Evolutionary conservation across 2,329 filamentous ascomycete species (phyloP).

Genomic region (Cryphonectria naterciae): DNA sequence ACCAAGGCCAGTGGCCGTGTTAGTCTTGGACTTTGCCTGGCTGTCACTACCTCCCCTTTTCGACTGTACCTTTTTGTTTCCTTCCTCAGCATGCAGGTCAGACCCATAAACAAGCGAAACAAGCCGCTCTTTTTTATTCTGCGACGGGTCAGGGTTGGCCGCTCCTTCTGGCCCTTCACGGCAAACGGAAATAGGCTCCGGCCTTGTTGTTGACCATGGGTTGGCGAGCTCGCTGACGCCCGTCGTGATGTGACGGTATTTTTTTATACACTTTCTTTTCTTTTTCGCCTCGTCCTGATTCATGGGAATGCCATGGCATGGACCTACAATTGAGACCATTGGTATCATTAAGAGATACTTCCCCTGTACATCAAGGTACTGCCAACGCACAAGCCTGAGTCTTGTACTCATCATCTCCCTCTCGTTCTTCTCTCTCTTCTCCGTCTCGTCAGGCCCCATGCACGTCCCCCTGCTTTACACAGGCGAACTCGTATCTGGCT

Average conservation of each 20-base stretch:
- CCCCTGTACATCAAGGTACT: conserved; percentile 10
- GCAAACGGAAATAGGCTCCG: conserved; percentile 17
- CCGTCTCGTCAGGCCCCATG: background rate
- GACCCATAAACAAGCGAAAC: conserved; percentile 20
- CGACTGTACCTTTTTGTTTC: background rate
- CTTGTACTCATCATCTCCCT: conserved; percentile 20
- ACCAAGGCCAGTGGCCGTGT: background rate
- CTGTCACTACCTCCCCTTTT: conserved; percentile 3
- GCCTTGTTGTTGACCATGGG: conserved; percentile 9
- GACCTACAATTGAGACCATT: conserved; percentile 18
- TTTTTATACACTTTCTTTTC: background rate
- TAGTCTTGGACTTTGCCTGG: background rate
- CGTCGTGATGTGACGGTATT: conserved; percentile 2
- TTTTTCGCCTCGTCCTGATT: background rate
- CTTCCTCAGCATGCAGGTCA: background rate
- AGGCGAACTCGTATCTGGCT: background rate
- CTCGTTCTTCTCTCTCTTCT: background rate
- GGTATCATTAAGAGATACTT: conserved; percentile 12
- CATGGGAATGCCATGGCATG: conserved; percentile 11
- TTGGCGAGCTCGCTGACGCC: conserved; percentile 14
- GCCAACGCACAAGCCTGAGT: background rate
- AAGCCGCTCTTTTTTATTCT: conserved; percentile 9
- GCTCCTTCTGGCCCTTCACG: conserved; percentile 13
- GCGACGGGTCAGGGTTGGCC: conserved; percentile 4
- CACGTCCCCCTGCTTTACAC: conserved; percentile 1